A percentile compares a stretch with the other conserved stretches of the same genome.
Conservation (phyloP, 306 rosid species). For the Cucurbita argyrosperma region DNA sequence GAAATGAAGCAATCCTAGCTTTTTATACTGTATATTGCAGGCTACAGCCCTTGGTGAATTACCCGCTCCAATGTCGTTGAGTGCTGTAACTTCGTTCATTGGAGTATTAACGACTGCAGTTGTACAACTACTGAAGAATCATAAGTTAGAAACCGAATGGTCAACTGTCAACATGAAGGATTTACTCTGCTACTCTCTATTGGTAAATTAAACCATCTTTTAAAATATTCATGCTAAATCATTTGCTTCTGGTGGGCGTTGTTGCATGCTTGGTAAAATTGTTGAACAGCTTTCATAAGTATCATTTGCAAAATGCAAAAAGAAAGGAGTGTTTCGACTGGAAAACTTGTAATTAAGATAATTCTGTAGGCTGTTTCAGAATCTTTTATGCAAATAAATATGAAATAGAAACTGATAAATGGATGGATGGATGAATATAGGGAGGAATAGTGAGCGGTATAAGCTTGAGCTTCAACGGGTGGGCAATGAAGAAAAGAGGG, state of each 20-base stretch:
- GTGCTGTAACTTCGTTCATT: constrained; percentile 52
- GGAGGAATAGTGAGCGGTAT: constrained; percentile 58
- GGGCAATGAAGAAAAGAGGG: constrained; percentile 90
- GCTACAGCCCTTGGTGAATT: constrained; percentile 51
- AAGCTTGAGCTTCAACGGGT: constrained; percentile 54
- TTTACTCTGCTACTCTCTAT: constrained; percentile 29
- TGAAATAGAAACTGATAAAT: not conserved
- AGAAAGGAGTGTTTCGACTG: not conserved
- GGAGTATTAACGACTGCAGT: constrained; percentile 42
- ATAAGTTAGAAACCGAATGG: constrained; percentile 21
- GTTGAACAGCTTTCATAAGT: not conserved
- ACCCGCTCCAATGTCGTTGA: constrained; percentile 70
- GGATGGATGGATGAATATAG: constrained; percentile 10
- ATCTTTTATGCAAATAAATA: not conserved
- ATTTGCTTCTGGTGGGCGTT: not conserved
- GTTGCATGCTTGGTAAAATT: not conserved
- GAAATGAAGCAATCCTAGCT: not conserved
- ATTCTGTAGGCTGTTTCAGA: not conserved
- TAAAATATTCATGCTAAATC: not conserved
- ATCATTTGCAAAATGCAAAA: not conserved
- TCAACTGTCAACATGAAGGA: constrained; percentile 20
- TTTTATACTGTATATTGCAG: constrained; percentile 12
- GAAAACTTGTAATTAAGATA: not conserved
- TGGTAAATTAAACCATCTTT: constrained; percentile 28
- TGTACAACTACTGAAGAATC: constrained; percentile 22